phyloP scores from a whole-genome alignment of 805 yeast genomes.

The Torulaspora gathmanii region DNA sequence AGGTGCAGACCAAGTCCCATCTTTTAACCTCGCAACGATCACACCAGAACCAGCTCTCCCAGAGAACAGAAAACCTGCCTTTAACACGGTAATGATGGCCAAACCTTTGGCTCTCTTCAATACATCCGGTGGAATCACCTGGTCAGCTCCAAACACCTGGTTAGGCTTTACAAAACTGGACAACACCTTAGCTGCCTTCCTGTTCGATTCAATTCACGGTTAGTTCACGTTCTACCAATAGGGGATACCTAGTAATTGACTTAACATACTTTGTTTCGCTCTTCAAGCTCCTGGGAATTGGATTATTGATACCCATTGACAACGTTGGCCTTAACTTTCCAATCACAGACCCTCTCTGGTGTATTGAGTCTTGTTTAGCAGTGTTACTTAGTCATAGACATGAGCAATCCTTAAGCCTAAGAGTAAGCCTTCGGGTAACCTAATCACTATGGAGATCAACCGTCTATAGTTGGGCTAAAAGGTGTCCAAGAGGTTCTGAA shows the following conservation, averaged over 20 bases:
- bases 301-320: constrained; percentile 81
- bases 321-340: neutral
- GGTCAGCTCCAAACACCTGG: constrained; percentile 83
- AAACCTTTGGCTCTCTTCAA: constrained; percentile 88
- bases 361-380: neutral
- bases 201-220: constrained; percentile 20
- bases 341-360: neutral
- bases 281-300: constrained; percentile 84
- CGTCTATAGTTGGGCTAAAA: neutral
- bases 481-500: neutral
- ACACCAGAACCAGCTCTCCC: constrained; percentile 98
- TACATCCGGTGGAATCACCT: constrained; percentile 84
- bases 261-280: constrained; percentile 74
- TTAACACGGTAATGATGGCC: constrained; percentile 87
- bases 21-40: constrained; percentile 87
- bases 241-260: constrained; percentile 2
- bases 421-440: constrained; percentile 6
- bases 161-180: constrained; percentile 91
- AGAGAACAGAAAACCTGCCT: constrained; percentile 93
- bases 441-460: neutral
- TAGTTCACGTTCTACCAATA: neutral
- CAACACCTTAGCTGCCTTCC: constrained; percentile 89
- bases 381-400: neutral
- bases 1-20: constrained; percentile 97
- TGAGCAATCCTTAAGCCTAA: neutral